Conservation (phyloP, 2,329 filamentous ascomycete genomes). For the Cladophialophora yegresii region DNA sequence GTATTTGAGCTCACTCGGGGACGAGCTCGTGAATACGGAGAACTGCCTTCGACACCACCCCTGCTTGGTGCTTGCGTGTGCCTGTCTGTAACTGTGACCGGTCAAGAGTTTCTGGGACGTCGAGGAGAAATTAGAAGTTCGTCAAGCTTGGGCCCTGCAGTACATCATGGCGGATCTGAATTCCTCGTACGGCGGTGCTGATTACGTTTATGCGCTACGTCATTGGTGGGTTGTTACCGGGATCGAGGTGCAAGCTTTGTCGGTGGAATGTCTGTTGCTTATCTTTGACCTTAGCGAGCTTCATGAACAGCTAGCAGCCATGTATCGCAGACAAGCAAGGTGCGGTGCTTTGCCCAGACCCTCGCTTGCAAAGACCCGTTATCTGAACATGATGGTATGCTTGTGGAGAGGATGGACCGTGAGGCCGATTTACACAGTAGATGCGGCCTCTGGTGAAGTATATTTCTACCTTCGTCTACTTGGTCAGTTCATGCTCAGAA, state of each 20-base stretch:
- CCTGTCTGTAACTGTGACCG: not conserved
- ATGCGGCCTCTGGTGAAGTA: not conserved
- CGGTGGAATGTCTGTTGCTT: not conserved
- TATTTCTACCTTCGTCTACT: not conserved
- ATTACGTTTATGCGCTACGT: slow-evolving; percentile 14
- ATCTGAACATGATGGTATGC: no score
- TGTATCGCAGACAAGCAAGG: no score
- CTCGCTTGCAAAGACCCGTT: no score
- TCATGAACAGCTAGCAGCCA: no score
- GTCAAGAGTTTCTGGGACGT: not conserved
- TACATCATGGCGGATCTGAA: not conserved
- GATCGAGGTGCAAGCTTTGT: not conserved
- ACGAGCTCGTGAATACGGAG: not conserved
- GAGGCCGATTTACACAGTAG: not conserved
- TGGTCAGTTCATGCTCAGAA: not conserved
- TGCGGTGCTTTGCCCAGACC: no score
- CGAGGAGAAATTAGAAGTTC: no score
- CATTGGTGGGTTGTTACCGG: slow-evolving; percentile 2
- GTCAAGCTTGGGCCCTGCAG: not conserved
- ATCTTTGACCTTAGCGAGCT: no score
- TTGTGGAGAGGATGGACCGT: not conserved
- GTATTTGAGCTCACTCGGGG: no score
- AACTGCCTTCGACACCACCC: not conserved
- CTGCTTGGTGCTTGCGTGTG: not conserved
- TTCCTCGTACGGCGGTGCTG: not conserved